Evolutionary conservation across 176 grass and related monocot genomes (phyloP), one percentile per base, ranked within the genome.

Genomic region (Metroxylon sagu): DNA sequence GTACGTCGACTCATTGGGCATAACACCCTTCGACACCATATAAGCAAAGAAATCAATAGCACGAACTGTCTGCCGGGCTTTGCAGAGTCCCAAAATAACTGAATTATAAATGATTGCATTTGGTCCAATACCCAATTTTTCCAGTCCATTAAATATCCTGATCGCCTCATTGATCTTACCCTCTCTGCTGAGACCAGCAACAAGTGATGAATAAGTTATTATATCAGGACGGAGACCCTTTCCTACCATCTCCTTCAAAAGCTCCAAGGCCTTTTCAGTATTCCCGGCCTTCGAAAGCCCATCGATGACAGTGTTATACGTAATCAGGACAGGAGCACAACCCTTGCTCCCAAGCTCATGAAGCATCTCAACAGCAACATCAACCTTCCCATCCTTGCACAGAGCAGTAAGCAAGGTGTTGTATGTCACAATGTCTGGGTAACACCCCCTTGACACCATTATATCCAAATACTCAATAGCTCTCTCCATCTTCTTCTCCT

Each of bases 1-100:
- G 52, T 90, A 90, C 21, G 82, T 79, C 21, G 66, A 70, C 58
- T 90, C 82, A 59, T 81, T 59, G 55, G 87, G 87, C 82, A 85
- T 80, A 53, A 72, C 82, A 19, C 87, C 82, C 72, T 56, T 62
- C 6, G 72, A 90, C 18, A 90, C 68, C 87, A 90, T 90, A 67
- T 70, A 54, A 67, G 48, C 59, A 57, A 90, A 73, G 19, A 85
- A 67, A 68, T 90, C 82, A 26, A 90, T 85, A 39, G 79, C 87
- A 55, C 68, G 39, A 28, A 79, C 75, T 53, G 68, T 79, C 77
- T 77, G 80, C 54, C 79, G 76, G 50, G 61, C 60, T 82, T 77
- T 82, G 49, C 82, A 90, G 53, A 90, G 82, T 16, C 56, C 79
- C 35, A 70, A 59, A 3, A 90, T 74, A 49, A 85, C 53, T 14